A percentile compares a stretch with the other conserved stretches of the same genome.
These are phyloP conservation scores for Poa pratensis DNA, from an alignment of 176 grass and related monocot species.

Conservation along the genomic window DNA sequence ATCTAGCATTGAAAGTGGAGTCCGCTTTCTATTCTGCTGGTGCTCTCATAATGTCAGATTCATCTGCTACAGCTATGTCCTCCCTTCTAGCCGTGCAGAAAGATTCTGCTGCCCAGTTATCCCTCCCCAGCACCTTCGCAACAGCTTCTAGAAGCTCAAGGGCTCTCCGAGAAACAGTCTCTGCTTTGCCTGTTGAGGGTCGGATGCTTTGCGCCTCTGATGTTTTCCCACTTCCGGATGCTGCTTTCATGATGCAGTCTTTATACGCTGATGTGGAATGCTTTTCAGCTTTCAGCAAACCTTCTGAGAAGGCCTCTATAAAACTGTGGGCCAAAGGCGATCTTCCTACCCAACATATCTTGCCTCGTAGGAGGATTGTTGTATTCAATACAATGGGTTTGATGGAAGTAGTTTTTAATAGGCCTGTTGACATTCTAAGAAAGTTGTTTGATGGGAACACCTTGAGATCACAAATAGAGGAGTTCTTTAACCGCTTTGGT, in stretches of 20 bases:
- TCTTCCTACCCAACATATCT: conserved; percentile 94
- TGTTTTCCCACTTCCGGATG: conserved; percentile 69
- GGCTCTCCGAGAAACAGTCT: conserved; percentile 82
- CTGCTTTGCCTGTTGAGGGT: conserved; percentile 81
- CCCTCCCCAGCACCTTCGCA: conserved; percentile 70
- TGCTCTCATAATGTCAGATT: conserved; percentile 92
- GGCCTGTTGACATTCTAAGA: conserved; percentile 93
- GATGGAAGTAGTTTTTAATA: conserved; percentile 89
- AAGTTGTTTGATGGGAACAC: conserved; percentile 88
- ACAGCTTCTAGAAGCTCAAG: conserved; percentile 73
- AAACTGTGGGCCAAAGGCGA: conserved; percentile 92
- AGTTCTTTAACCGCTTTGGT: conserved; percentile 93
- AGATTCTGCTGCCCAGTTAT: conserved; percentile 86
- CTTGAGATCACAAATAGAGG: conserved; percentile 76
- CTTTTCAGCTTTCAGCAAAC: conserved; percentile 65
- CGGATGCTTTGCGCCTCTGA: conserved; percentile 95
- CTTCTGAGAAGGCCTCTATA: conserved; percentile 59
- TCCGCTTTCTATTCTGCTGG: conserved; percentile 89
- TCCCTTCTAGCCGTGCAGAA: conserved; percentile 89
- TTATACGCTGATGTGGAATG: conserved; percentile 81
- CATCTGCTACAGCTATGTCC: conserved; percentile 74
- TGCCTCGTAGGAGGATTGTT: conserved; percentile 83
- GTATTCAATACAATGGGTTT: conserved; percentile 96
- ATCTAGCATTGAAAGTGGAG: conserved; percentile 92
- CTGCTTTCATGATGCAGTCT: conserved; percentile 72